Evolutionary conservation across 148 eudicot genomes (phyloP), one percentile per base, ranked within the genome.

Genomic region (Dysphania ambrosioides): DNA sequence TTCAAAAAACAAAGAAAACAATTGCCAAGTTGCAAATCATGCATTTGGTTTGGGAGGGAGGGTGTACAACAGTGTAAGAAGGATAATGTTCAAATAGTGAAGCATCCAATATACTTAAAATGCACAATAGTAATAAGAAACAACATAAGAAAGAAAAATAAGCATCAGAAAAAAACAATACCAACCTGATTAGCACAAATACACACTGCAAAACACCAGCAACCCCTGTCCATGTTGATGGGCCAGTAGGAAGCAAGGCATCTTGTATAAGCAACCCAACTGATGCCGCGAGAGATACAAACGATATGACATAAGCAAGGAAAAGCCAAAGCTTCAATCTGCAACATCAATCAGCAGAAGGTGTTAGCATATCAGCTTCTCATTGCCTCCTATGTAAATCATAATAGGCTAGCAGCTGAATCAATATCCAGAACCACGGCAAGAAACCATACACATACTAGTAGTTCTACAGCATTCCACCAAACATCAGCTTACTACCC

Each of bases 301-400:
- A 93, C 60, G 98, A 85, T 71, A 93, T 82, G 47, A 93, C 95
- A 85, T 93, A 93, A 62, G 97, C 98, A 35, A 93, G 84, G 74
- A 93, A 93, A 75, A 93, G 98, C 97, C 98, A 93, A 70, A 93
- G 95, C 84, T 93, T 93, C 87, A 89, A 85, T 83, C 98, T 93
- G 91, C 77, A 81, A 82, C 40, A 40, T 23, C 53, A 74, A 26
- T 29, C 0, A 70, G 66, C 65, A 15, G 15, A 59, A 68, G 24
- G 23, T 26, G 5, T 80, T 26, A 80, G 72, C 30, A 71, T 56
- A 53, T 7, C 16, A 60, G 21, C 19, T n/a, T 8, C 15, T 40
- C 18, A 72, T 36, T 27, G 38, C 21, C n/a, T n/a, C n/a, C n/a
- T n/a, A n/a, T n/a, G n/a, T n/a, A 9, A 42, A 44, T 62, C 49